These are phyloP conservation scores for Rhodotorula taiwanensis DNA, from an alignment of 768 basidiomycete species.

Conservation along the genomic window DNA sequence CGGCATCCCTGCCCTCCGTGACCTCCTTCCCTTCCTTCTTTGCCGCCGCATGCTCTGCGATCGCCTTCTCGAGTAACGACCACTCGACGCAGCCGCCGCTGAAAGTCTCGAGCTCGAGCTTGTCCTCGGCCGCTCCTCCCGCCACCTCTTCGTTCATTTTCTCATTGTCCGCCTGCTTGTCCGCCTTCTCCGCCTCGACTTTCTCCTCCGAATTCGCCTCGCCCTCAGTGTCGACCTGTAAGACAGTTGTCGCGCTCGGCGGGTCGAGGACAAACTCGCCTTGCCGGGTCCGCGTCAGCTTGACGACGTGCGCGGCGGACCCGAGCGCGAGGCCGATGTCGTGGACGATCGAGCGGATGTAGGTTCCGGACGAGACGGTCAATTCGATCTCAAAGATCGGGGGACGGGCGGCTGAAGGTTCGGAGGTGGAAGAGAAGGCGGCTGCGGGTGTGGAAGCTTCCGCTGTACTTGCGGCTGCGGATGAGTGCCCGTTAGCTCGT, in stretches of 20 bases:
- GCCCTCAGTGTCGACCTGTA: conserved; percentile 41
- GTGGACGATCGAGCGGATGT: conserved; percentile 90
- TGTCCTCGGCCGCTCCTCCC: conserved; percentile 48
- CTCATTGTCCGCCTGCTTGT: background rate
- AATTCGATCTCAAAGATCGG: conserved; percentile 79
- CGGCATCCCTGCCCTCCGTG: conserved; percentile 11
- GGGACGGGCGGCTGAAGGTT: conserved; percentile 46
- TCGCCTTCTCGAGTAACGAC: conserved; percentile 62
- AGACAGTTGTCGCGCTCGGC: conserved; percentile 46
- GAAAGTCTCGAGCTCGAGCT: conserved; percentile 39
- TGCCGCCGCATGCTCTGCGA: conserved; percentile 51
- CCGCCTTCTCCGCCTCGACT: conserved; percentile 36
- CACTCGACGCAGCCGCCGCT: conserved; percentile 62
- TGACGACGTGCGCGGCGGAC: conserved; percentile 88
- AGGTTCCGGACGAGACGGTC: conserved; percentile 93
- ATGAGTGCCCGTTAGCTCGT: no score
- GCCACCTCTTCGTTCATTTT: no score
- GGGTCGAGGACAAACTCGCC: conserved; percentile 55
- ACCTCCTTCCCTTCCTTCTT: conserved; percentile 9
- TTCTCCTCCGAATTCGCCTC: background rate
- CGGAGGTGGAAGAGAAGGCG: no score
- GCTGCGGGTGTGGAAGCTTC: no score
- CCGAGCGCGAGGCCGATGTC: conserved; percentile 78
- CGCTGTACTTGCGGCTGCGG: no score
- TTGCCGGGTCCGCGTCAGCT: conserved; percentile 79